Evolutionary conservation across 352 stramenopile genomes (phyloP).

Genomic region (Phytophthora constricta): DNA sequence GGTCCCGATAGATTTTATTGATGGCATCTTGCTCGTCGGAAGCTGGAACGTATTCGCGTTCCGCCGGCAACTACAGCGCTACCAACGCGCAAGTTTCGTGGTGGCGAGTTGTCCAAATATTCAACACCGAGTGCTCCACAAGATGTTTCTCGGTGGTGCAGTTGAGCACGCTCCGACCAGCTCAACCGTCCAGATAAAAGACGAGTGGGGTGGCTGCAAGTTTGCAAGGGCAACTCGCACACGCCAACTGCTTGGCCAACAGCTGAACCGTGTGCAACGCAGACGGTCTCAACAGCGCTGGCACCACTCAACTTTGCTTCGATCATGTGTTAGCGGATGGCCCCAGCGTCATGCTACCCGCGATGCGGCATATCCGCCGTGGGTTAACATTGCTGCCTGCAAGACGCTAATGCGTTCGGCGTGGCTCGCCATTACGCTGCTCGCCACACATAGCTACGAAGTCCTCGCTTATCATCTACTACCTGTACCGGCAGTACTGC

Average conservation of each 20-base stretch:
- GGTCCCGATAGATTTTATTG: not conserved
- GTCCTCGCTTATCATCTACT: too few species aligned
- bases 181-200: not conserved
- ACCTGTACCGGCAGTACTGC: too few species aligned
- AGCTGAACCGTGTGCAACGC: not conserved
- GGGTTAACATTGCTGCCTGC: slow-evolving; percentile 4
- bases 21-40: not conserved
- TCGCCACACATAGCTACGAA: too few species aligned
- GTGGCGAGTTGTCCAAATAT: not conserved
- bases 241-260: not conserved
- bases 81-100: slow-evolving; percentile 5
- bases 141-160: not conserved
- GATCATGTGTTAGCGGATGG: slow-evolving; percentile 7
- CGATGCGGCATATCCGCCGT: not conserved
- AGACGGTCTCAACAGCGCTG: not conserved
- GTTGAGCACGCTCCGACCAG: slow-evolving; percentile 4
- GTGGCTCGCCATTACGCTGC: too few species aligned
- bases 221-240: not conserved
- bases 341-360: not conserved
- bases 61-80: too few species aligned
- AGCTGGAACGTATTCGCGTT: not conserved
- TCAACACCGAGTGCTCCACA: not conserved
- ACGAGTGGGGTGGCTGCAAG: not conserved
- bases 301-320: slow-evolving; percentile 12
- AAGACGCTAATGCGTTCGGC: slow-evolving; percentile 1